phyloP scores from a whole-genome alignment of 345 rosid genomes.

The Salix suchowensis region DNA sequence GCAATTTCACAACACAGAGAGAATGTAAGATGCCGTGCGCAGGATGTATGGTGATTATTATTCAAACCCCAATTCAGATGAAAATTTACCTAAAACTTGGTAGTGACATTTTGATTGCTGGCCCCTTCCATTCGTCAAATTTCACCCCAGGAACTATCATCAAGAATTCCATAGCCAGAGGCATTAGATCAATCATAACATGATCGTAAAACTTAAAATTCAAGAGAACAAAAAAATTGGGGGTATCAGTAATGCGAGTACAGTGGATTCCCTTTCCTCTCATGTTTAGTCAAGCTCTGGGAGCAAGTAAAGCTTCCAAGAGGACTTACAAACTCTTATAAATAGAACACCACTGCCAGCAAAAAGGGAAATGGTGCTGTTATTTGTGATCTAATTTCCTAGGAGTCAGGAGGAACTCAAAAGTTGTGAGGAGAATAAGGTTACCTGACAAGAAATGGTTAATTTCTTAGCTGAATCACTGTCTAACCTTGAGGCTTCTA shows the following conservation, averaged over 20 bases:
- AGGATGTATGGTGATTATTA: background rate
- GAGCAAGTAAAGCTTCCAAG: background rate
- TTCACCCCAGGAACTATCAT: constrained; percentile 38
- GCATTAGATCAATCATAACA: background rate
- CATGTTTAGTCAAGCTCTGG: background rate
- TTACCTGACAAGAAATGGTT: background rate
- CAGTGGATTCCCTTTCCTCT: background rate
- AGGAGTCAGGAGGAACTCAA: background rate
- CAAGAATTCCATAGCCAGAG: constrained; percentile 12
- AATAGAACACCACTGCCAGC: background rate
- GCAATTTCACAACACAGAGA: constrained; percentile 26
- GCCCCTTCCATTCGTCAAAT: constrained; percentile 53
- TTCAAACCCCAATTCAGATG: background rate
- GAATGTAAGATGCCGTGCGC: background rate
- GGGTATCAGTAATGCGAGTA: background rate
- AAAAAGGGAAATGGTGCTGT: background rate
- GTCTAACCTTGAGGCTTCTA: background rate
- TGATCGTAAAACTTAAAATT: background rate
- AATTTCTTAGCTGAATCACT: background rate
- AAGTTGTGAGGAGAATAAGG: background rate
- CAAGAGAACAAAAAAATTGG: background rate
- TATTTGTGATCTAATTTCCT: background rate
- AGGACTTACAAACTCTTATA: background rate
- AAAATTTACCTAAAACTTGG: constrained; percentile 84
- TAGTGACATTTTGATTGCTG: constrained; percentile 64